Conservation (phyloP, 176 grass and related monocot species). For the Melocanna baccifera region DNA sequence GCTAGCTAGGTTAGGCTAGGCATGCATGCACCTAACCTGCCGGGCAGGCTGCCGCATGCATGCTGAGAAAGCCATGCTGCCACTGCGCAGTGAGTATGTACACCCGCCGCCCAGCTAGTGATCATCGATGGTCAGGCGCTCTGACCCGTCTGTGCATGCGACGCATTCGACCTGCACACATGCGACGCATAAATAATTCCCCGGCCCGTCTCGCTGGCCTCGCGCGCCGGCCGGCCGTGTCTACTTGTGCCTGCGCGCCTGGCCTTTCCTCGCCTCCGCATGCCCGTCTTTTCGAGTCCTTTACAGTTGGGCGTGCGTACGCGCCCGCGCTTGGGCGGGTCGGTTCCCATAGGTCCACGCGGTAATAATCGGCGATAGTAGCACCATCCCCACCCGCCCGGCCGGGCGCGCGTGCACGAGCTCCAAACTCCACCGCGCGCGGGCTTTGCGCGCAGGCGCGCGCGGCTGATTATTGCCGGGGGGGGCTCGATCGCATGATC, state of each 20-base stretch:
- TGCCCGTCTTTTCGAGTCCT: not conserved
- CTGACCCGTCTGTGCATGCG: not conserved
- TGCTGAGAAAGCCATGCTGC: slow-evolving; percentile 1
- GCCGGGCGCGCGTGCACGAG: not conserved
- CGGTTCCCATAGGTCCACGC: not conserved
- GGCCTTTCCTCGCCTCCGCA: not conserved
- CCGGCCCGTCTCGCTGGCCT: not conserved
- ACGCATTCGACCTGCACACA: not conserved
- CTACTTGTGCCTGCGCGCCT: not conserved
- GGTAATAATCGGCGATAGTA: not conserved
- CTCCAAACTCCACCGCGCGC: not conserved
- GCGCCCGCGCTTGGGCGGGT: not conserved
- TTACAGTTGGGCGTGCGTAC: not conserved
- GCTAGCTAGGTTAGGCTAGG: not conserved
- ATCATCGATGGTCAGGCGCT: not conserved
- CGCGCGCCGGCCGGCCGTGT: not conserved
- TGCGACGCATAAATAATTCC: not conserved
- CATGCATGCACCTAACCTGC: slow-evolving; percentile 4
- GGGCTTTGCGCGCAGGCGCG: not conserved
- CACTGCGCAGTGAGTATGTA: not conserved
- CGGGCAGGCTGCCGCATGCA: not conserved
- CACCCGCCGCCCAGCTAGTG: not conserved
- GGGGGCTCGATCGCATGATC: not conserved
- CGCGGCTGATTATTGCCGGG: not conserved
- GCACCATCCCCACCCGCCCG: not conserved